These are phyloP conservation scores for Podosphaera xanthii DNA, from an alignment of 2,329 filamentous ascomycete genomes.

Conservation along the genomic window DNA sequence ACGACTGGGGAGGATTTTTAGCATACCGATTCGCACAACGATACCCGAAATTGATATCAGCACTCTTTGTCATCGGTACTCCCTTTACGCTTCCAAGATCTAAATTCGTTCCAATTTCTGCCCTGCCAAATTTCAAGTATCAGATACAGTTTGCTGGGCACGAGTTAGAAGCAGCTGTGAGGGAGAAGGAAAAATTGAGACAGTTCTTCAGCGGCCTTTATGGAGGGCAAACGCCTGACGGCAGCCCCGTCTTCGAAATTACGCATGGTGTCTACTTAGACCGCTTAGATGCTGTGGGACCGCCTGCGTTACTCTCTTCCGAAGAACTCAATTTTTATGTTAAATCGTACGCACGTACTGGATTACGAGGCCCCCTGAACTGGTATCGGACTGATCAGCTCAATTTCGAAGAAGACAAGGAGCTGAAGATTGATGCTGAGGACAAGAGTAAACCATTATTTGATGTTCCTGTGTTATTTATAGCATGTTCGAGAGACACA, in stretches of 20 bases:
- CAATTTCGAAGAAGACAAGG: conserved; percentile 55
- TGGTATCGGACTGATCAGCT: conserved; percentile 62
- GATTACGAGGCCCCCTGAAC: conserved; percentile 59
- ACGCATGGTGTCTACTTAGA: conserved; percentile 40
- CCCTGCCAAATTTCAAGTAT: conserved; percentile 53
- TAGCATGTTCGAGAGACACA: conserved; percentile 46
- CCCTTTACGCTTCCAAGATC: conserved; percentile 38
- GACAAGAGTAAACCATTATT: conserved; percentile 23
- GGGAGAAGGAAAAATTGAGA: conserved; percentile 36
- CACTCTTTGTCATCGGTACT: conserved; percentile 62
- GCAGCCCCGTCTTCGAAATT: conserved; percentile 33
- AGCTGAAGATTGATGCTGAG: conserved; percentile 23
- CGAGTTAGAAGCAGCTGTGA: conserved; percentile 35
- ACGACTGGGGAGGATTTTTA: conserved; percentile 67
- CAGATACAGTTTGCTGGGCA: conserved; percentile 58
- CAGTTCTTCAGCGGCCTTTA: conserved; percentile 51
- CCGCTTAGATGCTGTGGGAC: conserved; percentile 31
- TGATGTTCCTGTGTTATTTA: conserved; percentile 45
- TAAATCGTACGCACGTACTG: conserved; percentile 44
- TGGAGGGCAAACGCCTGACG: conserved; percentile 35
- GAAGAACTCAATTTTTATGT: conserved; percentile 62
- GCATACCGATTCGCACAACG: conserved; percentile 54
- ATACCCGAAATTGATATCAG: conserved; percentile 48
- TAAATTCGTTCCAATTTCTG: conserved; percentile 20
- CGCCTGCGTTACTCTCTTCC: conserved; percentile 34